These are phyloP conservation scores for Xerocomus potaroensis DNA, from an alignment of 768 basidiomycete species.

Conservation along the genomic window DNA sequence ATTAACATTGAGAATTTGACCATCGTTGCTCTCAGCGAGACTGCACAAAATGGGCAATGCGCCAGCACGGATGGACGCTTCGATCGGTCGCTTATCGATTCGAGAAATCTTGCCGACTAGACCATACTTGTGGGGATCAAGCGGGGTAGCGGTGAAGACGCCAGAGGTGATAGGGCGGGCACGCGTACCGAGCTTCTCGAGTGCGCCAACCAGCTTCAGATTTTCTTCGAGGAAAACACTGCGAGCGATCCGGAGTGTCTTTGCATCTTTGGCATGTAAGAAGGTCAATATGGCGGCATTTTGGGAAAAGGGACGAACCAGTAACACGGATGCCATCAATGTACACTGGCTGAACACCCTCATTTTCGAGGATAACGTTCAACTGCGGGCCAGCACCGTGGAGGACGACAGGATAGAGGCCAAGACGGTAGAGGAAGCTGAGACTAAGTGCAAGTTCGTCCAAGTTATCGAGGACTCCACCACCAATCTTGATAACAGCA, in stretches of 20 bases:
- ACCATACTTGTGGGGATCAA: conserved; percentile 92
- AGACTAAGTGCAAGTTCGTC: conserved; percentile 93
- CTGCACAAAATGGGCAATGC: conserved; percentile 94
- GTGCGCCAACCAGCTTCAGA: conserved; percentile 85
- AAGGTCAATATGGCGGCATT: background rate
- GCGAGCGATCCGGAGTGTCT: conserved; percentile 91
- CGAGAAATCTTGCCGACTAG: conserved; percentile 94
- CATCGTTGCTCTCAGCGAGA: conserved; percentile 89
- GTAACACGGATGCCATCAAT: conserved; percentile 98
- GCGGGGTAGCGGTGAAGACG: conserved; percentile 95
- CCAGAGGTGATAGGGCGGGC: conserved; percentile 97
- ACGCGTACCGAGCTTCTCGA: conserved; percentile 93
- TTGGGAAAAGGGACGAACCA: conserved; percentile 45
- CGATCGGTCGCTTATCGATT: conserved; percentile 94
- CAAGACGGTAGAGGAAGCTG: conserved; percentile 94
- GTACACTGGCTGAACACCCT: conserved; percentile 94
- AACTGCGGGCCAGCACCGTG: conserved; percentile 96
- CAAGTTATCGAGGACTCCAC: conserved; percentile 87
- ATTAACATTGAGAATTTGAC: conserved; percentile 99
- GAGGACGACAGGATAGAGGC: conserved; percentile 95
- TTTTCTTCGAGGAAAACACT: conserved; percentile 98
- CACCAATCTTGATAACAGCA: conserved; percentile 97
- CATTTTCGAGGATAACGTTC: conserved; percentile 89
- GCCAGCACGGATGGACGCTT: conserved; percentile 94
- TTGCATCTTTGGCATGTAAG: conserved; percentile 58